A percentile compares a stretch with the other conserved stretches of the same genome.
Evolutionary conservation across 768 basidiomycete genomes (phyloP).

Genomic region (Pholiota molesta): DNA sequence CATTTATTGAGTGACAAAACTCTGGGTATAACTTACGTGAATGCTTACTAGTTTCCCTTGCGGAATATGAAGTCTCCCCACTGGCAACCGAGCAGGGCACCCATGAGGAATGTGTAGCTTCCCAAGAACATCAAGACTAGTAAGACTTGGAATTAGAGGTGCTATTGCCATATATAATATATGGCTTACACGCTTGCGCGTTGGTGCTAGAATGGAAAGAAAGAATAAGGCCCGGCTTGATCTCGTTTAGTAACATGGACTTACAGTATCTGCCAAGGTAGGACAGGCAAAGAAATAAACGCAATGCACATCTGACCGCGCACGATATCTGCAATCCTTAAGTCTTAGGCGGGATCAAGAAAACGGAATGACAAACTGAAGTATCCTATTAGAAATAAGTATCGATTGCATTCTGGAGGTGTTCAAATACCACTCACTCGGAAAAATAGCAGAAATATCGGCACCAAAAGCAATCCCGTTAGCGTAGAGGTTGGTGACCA

Average conservation of each 20-base stretch:
- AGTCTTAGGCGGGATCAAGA: background rate
- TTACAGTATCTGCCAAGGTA: constrained; percentile 21
- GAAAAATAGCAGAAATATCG: constrained; percentile 17
- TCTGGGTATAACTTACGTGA: background rate
- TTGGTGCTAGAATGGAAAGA: constrained; percentile 6
- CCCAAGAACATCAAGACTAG: constrained; percentile 20
- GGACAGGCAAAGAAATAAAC: constrained; percentile 16
- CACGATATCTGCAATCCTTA: constrained; percentile 15
- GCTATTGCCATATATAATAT: background rate
- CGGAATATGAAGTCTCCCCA: constrained; percentile 18
- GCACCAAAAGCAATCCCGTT: constrained; percentile 19
- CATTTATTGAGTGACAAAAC: background rate
- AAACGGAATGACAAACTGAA: constrained; percentile 7
- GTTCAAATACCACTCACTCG: constrained; percentile 7
- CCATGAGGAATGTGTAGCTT: constrained; percentile 22
- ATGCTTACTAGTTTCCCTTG: constrained; percentile 18
- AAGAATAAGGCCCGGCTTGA: too few relatives aligned
- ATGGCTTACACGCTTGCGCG: constrained; percentile 13
- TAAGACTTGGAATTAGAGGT: background rate
- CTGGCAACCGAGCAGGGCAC: constrained; percentile 20
- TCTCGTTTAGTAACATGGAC: background rate
- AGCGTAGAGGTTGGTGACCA: constrained; percentile 20
- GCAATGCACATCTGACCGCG: constrained; percentile 18
- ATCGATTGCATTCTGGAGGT: too few relatives aligned
- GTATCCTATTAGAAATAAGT: background rate